A percentile compares a stretch with the other conserved stretches of the same genome.
Conservation (phyloP, 352 stramenopile species). For the Phytopythium kandeliae region DNA sequence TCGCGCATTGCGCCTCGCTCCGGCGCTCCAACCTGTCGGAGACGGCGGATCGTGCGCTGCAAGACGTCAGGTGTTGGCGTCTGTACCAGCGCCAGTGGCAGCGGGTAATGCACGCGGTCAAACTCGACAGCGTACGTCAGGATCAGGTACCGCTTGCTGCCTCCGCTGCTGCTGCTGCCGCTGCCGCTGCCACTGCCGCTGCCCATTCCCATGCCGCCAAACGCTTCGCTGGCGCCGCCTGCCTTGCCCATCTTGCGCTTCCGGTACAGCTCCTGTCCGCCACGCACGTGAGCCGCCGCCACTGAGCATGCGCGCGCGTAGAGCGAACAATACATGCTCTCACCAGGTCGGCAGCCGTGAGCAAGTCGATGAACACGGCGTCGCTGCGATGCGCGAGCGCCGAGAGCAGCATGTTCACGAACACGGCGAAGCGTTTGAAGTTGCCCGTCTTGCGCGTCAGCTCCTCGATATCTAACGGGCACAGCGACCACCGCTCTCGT, state of each 20-base stretch:
- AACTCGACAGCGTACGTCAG: slow-evolving; percentile 93
- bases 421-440: slow-evolving; percentile 90
- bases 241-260: slow-evolving; percentile 59
- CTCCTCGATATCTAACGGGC: slow-evolving; percentile 74
- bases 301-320: background rate
- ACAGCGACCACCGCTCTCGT: background rate
- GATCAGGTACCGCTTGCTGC: slow-evolving; percentile 89
- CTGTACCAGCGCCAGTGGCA: slow-evolving; percentile 76
- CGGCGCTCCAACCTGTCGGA: slow-evolving; percentile 28
- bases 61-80: slow-evolving; percentile 62
- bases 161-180: slow-evolving; percentile 2
- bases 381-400: slow-evolving; percentile 72
- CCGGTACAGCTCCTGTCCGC: slow-evolving; percentile 56
- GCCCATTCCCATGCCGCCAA: slow-evolving; percentile 3
- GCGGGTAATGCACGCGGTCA: slow-evolving; percentile 91
- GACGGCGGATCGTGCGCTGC: slow-evolving; percentile 70
- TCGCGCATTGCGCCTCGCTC: background rate
- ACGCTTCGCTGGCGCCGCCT: background rate
- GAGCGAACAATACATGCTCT: background rate
- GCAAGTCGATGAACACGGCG: slow-evolving; percentile 87
- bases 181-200: slow-evolving; percentile 1
- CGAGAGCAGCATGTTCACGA: slow-evolving; percentile 91
- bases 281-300: background rate
- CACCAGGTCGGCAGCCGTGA: slow-evolving; percentile 86
- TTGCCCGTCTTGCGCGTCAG: slow-evolving; percentile 93